These are phyloP conservation scores for Lathyrus tuberosus DNA, from an alignment of 306 rosid species.

Conservation along the genomic window DNA sequence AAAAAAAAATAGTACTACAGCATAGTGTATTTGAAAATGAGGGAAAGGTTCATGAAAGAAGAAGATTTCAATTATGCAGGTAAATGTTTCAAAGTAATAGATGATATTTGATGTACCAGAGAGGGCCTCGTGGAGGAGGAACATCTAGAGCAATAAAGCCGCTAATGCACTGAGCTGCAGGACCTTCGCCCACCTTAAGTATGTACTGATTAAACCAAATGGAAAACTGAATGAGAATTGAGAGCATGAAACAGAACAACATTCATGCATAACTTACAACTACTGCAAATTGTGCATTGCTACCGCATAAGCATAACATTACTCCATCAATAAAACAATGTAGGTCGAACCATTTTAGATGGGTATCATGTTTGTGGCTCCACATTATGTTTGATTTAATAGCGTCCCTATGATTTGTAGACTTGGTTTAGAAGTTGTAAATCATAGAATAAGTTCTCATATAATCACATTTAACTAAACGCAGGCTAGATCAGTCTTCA, in stretches of 20 bases:
- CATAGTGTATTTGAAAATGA: neutral
- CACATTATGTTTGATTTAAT: neutral
- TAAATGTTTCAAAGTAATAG: neutral
- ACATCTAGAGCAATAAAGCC: constrained; percentile 77
- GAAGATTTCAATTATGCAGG: neutral
- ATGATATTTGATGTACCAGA: constrained; percentile 61
- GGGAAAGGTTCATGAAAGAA: neutral
- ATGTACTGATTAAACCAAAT: constrained; percentile 66
- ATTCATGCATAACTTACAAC: neutral
- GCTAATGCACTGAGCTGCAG: constrained; percentile 87
- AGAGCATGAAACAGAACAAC: constrained; percentile 4
- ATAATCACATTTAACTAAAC: neutral
- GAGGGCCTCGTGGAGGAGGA: constrained; percentile 91
- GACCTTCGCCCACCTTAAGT: constrained; percentile 78
- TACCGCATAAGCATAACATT: constrained; percentile 16
- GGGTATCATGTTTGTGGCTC: neutral
- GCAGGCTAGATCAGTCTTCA: too few relatives aligned
- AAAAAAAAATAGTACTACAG: neutral
- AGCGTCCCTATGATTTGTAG: neutral
- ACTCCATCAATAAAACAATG: neutral
- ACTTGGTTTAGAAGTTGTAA: neutral
- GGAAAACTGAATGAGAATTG: constrained; percentile 26
- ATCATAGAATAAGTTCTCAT: neutral
- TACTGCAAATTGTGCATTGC: neutral
- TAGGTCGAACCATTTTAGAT: neutral